Evolutionary conservation across 1,284 basidiomycete species (phyloP).

Genomic region (Sanghuangporus weigelae): DNA sequence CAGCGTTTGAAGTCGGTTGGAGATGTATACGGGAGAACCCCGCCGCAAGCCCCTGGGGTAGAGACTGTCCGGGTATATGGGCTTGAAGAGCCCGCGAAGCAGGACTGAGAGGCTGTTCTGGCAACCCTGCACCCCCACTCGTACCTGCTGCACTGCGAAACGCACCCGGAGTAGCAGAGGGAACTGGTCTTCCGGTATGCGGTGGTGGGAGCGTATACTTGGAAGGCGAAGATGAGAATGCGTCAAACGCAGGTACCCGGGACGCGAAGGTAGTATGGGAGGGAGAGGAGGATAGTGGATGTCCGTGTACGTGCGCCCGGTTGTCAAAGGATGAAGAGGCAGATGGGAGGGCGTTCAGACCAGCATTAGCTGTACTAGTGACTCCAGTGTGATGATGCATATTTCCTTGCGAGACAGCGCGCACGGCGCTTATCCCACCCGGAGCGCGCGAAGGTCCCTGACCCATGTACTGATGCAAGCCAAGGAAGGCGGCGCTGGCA

Average conservation of each 20-base stretch:
- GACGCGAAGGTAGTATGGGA: slow-evolving; percentile 15
- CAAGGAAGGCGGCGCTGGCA: slow-evolving; percentile 73
- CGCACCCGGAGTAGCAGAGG: slow-evolving; percentile 19
- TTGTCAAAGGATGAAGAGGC: slow-evolving; percentile 22
- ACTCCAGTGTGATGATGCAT: background rate
- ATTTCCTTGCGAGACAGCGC: slow-evolving; percentile 16
- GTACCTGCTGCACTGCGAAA: slow-evolving; percentile 27
- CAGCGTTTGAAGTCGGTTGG: slow-evolving; percentile 37
- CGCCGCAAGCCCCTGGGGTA: slow-evolving; percentile 84
- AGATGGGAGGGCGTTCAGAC: slow-evolving; percentile 14
- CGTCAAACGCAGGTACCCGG: slow-evolving; percentile 2
- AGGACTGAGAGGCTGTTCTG: slow-evolving; percentile 46
- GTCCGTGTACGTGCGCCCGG: slow-evolving; percentile 17
- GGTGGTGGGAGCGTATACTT: slow-evolving; percentile 19
- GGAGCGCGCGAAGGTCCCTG: background rate
- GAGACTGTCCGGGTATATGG: slow-evolving; percentile 79
- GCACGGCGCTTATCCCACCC: background rate
- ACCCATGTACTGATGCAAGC: slow-evolving; percentile 50
- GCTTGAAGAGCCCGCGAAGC: slow-evolving; percentile 63
- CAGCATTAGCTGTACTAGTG: background rate
- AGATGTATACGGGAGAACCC: slow-evolving; percentile 83
- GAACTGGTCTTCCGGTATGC: slow-evolving; percentile 21
- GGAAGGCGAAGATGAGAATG: background rate
- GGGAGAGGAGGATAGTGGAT: slow-evolving; percentile 23
- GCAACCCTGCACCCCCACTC: background rate